Conservation (phyloP, 208 protist species). For the Trypanosoma platydactyli region DNA sequence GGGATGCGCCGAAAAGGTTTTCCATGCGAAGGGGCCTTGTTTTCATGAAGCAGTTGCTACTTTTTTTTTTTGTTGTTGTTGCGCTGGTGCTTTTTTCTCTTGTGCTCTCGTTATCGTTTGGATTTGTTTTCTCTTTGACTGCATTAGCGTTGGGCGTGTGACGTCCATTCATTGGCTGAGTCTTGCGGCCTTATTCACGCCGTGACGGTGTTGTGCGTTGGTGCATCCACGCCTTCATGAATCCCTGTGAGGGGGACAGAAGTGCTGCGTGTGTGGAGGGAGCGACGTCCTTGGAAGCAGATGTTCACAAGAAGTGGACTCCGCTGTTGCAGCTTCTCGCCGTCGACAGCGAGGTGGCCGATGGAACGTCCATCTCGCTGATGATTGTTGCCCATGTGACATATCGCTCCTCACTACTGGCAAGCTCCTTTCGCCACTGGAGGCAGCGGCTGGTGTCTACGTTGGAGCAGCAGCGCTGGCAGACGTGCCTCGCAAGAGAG, state of each 20-base stretch:
- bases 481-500: constrained; percentile 30
- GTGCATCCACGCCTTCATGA: not conserved
- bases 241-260: not conserved
- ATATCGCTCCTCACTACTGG: constrained; percentile 29
- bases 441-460: not conserved
- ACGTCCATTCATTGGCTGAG: too few species aligned
- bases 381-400: constrained; percentile 47
- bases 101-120: constrained; percentile 1
- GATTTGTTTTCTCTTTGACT: constrained; percentile 18
- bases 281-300: not conserved
- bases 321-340: constrained; percentile 14
- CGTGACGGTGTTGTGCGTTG: too few species aligned
- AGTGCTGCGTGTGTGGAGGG: not conserved
- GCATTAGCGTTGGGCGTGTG: not conserved
- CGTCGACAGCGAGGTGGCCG: not conserved
- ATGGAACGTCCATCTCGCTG: constrained; percentile 20
- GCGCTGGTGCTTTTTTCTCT: not conserved
- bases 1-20: too few species aligned
- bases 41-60: too few species aligned
- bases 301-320: constrained; percentile 9
- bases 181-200: too few species aligned
- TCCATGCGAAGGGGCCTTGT: too few species aligned
- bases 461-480: constrained; percentile 14
- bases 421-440: constrained; percentile 31
- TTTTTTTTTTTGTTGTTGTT: constrained; percentile 2